Evolutionary conservation across 352 stramenopile genomes (phyloP).

Genomic region (Pythium coloratum): DNA sequence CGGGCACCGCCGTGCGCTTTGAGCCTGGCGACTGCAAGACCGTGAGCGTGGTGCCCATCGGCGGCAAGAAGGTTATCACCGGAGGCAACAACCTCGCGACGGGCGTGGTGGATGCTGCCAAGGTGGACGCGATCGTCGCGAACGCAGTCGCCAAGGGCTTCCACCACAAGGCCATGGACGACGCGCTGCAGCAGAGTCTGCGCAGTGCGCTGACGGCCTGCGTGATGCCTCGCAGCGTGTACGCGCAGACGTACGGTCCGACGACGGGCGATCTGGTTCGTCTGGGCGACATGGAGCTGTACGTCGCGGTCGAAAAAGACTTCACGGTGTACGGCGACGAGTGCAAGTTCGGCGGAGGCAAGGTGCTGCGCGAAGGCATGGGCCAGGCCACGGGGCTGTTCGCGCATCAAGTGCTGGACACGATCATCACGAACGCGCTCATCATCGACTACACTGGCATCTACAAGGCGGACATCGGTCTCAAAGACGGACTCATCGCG

Average conservation of each 20-base stretch:
- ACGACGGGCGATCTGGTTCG: slow-evolving; percentile 93
- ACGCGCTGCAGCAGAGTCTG: slow-evolving; percentile 5
- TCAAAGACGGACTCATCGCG: slow-evolving; percentile 93
- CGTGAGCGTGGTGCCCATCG: slow-evolving; percentile 93
- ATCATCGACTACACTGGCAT: slow-evolving; percentile 95
- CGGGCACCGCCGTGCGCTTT: slow-evolving; percentile 93
- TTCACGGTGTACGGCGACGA: slow-evolving; percentile 78
- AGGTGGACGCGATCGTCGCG: slow-evolving; percentile 58
- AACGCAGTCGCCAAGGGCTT: slow-evolving; percentile 54
- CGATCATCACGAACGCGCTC: slow-evolving; percentile 97
- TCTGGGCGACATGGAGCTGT: slow-evolving; percentile 93
- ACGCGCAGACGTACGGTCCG: slow-evolving; percentile 92
- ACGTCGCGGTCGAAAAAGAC: slow-evolving; percentile 90
- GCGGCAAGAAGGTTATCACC: slow-evolving; percentile 83
- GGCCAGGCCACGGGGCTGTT: slow-evolving; percentile 57
- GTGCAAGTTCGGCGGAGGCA: slow-evolving; percentile 96
- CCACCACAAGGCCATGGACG: slow-evolving; percentile 52
- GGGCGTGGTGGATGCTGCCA: slow-evolving; percentile 65
- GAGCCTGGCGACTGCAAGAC: slow-evolving; percentile 96
- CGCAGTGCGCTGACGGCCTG: slow-evolving; percentile 25
- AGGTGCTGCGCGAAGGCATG: slow-evolving; percentile 87
- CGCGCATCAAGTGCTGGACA: slow-evolving; percentile 81
- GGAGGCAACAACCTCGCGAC: slow-evolving; percentile 90
- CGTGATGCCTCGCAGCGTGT: slow-evolving; percentile 68
- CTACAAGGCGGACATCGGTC: slow-evolving; percentile 96